Percentiles rank a stretch among this genome's conserved stretches.
These are phyloP conservation scores for Acer saccharum DNA, from an alignment of 345 rosid species.

Conservation along the genomic window DNA sequence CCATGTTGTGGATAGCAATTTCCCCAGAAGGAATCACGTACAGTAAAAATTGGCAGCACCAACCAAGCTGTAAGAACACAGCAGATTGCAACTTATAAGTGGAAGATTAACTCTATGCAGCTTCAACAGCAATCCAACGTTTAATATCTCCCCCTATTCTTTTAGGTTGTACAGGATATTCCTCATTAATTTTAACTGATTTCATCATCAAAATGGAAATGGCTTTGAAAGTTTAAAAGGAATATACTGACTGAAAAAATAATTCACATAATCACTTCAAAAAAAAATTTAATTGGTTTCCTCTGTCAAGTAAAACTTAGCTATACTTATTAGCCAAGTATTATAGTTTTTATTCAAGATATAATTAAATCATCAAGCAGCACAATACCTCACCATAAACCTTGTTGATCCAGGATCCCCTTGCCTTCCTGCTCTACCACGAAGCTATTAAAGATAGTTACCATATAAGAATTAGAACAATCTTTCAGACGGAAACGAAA, in stretches of 20 bases:
- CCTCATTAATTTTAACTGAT: too few species aligned
- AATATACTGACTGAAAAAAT: too few species aligned
- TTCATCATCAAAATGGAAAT: background rate
- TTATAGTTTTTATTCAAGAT: background rate
- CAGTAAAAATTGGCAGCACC: too few species aligned
- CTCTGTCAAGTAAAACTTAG: too few species aligned
- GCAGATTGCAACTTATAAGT: background rate
- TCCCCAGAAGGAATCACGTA: background rate
- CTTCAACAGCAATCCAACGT: background rate
- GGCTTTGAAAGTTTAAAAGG: background rate
- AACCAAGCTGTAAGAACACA: too few species aligned
- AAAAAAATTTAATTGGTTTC: background rate
- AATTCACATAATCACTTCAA: too few species aligned
- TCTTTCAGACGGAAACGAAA: conserved; percentile 1
- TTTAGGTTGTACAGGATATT: background rate
- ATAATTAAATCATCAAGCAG: conserved; percentile 5
- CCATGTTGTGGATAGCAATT: too few species aligned
- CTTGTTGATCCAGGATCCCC: conserved; percentile 98
- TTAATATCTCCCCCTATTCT: background rate
- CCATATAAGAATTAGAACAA: conserved; percentile 15
- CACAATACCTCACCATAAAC: conserved; percentile 89
- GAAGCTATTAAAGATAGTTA: conserved; percentile 58
- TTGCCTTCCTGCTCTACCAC: conserved; percentile 98
- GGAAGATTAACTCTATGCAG: background rate
- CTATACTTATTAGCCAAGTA: background rate